Base-by-base conservation (phyloP, 2,329 filamentous ascomycete species). In the Neofusicoccum ribis region DNA sequence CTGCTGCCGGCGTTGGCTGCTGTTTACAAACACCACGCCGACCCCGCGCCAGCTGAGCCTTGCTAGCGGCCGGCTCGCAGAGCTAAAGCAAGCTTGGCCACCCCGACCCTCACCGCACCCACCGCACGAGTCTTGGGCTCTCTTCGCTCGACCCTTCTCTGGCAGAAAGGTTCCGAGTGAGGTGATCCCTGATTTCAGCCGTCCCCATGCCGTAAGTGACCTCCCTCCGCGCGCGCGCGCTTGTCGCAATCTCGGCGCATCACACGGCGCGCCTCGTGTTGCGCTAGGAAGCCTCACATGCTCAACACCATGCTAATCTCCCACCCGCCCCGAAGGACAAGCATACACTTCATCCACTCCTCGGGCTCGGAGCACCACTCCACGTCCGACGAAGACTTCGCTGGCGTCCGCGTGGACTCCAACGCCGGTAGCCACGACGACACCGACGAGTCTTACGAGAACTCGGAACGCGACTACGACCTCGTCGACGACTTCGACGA, bases 151-250 rank as follows among this genome's bases (percentile, higher is more conserved):
- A 71, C 75, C 74, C 49, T 72, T 77, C 76, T 78, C 76, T 77
- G 72, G 73, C 63, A 78, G 74, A 76, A 76, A 70, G 70, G 75
- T 69, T 71, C 70, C 69, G 72, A 73, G 76, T 72, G 68, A 73
- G 72, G 72, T 73, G 70, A 70, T 70, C 70, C 62, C 69, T 70
- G 65, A 64, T 66, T 58, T 68, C 47, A 69, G 49, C 56, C 70
- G 72, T 72, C 74, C 71, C 51, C 75, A 79, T 79, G 77, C 76
- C 76, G 76, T 78, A 77, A 78, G 76, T 78, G 72, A 73, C 76
- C 73, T 71, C 74, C 72, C 73, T 77, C 70, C 73, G 69, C 73
- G 71, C 67, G 68, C 72, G 70, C 68, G 70, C 68, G 27, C 27
- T 17, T 23, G 43, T 39, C 73, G 73, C 70, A 72, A 69, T 68